phyloP scores from a whole-genome alignment of 169 alveolate genomes.

The Plasmodium coatneyi region DNA sequence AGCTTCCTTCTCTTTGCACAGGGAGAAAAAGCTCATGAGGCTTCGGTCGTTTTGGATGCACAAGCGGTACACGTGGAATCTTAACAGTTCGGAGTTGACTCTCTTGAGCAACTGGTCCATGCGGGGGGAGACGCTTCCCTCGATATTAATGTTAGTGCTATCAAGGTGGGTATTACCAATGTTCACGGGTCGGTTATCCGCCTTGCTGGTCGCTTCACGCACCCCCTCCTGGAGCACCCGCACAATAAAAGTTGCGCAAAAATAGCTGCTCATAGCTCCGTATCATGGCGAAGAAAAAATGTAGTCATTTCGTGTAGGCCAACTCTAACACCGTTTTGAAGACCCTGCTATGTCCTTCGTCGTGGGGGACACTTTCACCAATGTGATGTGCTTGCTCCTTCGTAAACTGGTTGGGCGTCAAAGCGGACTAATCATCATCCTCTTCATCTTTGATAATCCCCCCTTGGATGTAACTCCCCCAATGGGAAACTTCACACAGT shows the following conservation, averaged over 20 bases:
- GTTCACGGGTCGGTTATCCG: not conserved
- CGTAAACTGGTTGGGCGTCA: too few species aligned
- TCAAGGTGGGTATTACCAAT: not conserved
- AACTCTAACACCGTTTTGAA: constrained; percentile 6
- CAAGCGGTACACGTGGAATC: constrained; percentile 34
- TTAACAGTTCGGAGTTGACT: not conserved
- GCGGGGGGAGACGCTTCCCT: not conserved
- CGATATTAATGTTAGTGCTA: not conserved
- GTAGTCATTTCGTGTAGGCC: constrained; percentile 17
- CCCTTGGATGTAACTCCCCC: not conserved
- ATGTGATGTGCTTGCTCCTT: not conserved
- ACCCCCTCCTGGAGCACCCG: constrained; percentile 4
- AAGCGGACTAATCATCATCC: too few species aligned
- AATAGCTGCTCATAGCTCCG: constrained; percentile 24
- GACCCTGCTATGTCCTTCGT: not conserved
- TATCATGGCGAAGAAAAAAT: constrained; percentile 20
- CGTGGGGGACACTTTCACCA: not conserved
- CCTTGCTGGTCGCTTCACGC: not conserved
- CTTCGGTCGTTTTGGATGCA: not conserved
- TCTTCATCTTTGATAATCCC: not conserved
- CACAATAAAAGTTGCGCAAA: not conserved
- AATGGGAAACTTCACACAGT: constrained; percentile 10
- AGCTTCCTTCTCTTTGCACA: constrained; percentile 36
- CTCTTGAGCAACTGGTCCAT: constrained; percentile 32
- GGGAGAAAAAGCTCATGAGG: constrained; percentile 3